Conservation (phyloP, 768 basidiomycete genomes). For the Tephrocybe rancida region DNA sequence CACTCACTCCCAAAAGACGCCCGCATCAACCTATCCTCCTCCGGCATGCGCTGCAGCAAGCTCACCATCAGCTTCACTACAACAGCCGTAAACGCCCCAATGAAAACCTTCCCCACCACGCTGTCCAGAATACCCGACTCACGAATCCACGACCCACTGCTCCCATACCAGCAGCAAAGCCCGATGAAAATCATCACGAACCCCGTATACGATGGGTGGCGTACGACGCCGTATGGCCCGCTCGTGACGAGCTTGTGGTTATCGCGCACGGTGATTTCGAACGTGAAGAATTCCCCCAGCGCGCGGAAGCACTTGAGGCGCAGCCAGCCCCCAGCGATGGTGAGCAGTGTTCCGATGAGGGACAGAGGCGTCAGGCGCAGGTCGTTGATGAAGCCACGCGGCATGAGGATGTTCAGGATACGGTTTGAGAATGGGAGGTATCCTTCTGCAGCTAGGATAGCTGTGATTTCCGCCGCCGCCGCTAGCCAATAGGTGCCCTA, state of each 20-base stretch:
- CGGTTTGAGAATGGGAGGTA: not conserved
- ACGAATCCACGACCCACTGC: constrained; percentile 2
- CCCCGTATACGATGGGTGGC: constrained; percentile 35
- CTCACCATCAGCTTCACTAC: not conserved
- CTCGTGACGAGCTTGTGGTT: too few species aligned
- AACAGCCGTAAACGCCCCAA: not conserved
- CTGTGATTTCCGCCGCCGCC: constrained; percentile 1
- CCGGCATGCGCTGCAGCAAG: too few species aligned
- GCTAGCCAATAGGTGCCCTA: constrained; percentile 3
- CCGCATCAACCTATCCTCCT: too few species aligned
- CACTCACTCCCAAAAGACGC: too few species aligned
- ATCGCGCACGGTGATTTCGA: too few species aligned
- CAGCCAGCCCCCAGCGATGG: constrained; percentile 29
- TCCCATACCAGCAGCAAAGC: constrained; percentile 6
- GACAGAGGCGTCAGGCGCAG: constrained; percentile 26
- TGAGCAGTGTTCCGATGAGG: constrained; percentile 28
- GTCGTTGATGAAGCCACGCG: not conserved
- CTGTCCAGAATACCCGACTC: constrained; percentile 9
- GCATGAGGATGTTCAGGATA: not conserved
- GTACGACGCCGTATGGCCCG: too few species aligned
- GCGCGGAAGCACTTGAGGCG: constrained; percentile 38
- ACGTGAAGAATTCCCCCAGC: constrained; percentile 40
- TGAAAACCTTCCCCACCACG: not conserved
- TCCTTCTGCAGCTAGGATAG: not conserved
- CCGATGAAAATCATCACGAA: constrained; percentile 1